Base-by-base conservation (phyloP, 768 basidiomycete species). In the Lentinula sp. region DNA sequence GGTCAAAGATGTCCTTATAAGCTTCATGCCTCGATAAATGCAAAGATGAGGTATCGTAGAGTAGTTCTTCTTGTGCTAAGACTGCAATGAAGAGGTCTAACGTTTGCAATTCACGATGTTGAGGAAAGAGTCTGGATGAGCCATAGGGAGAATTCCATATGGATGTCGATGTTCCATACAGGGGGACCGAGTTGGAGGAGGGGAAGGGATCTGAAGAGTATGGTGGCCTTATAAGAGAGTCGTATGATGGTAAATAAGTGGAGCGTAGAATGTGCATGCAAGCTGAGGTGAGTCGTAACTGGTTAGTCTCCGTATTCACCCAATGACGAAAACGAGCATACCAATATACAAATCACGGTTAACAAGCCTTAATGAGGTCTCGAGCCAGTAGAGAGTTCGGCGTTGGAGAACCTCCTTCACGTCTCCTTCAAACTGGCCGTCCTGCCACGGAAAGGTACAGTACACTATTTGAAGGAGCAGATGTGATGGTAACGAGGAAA, bases 191-290 rank as follows among this genome's bases (percentile, higher is more conserved):
- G 46, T 60, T 63, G 42, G 68, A 66, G 6, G 74, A 68, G 35
- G 72, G 72, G 57, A 79, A 93, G 0, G 91, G 90, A 65, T 94
- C 90, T 49, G 87, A 87, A 4, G 87, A 77, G 72, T 93, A 92
- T 0, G 88, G 88, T 0, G 77, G 68, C 28, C 85, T 82, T 62
- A 94, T 77, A 50, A 87, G 79, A 15, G 78, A 74, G 23, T 74
- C 72, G 68, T 93, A 94, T 0, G 82, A 74, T 6, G 85, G 81
- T 46, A 93, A 76, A 70, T 91, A 92, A 0, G 85, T 84, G 0
- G 87, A 88, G 41, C 92, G 83, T 4, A 94, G 79, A 62, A 93
- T 81, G 65, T 92, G 85, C 90, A 91, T 93, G 72, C 82, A 90
- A 12, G 90, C 88, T 86, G 50, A 16, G 8, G 16, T 28, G 28